Percentiles rank a stretch among this genome's conserved stretches.
These are phyloP conservation scores for Suhomyces coccinellae DNA, from an alignment of 1,139 yeast genomes.

Conservation along the genomic window DNA sequence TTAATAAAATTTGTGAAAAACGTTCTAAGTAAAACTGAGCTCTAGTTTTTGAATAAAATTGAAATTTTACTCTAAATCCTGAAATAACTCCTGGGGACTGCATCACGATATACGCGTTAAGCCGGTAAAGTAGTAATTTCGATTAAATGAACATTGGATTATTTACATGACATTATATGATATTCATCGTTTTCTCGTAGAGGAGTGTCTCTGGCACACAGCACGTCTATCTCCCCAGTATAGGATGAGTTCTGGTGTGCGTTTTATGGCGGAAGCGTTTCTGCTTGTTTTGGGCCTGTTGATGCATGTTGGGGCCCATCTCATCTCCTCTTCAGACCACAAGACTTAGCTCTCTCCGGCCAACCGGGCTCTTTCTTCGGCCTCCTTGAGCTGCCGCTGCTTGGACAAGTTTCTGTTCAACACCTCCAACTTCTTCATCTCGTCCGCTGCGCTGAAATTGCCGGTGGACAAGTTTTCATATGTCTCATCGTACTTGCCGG, in stretches of 20 bases:
- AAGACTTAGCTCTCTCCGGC: background rate
- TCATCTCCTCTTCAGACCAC: too few relatives aligned
- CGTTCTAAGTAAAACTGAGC: too few relatives aligned
- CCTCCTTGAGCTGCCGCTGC: constrained; percentile 25
- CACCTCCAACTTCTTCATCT: constrained; percentile 64
- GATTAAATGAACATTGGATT: background rate
- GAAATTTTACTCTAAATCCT: too few relatives aligned
- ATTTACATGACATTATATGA: background rate
- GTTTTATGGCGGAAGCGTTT: too few relatives aligned
- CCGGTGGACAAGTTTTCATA: constrained; percentile 78
- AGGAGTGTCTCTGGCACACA: background rate
- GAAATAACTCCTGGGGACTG: too few relatives aligned
- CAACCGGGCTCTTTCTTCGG: constrained; percentile 11
- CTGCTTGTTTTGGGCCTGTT: too few relatives aligned
- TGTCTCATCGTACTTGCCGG: constrained; percentile 89
- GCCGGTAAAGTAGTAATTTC: background rate
- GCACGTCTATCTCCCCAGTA: too few relatives aligned
- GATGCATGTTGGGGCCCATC: too few relatives aligned
- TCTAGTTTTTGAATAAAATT: too few relatives aligned
- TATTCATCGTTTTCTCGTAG: background rate
- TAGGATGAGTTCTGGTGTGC: too few relatives aligned
- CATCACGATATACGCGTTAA: too few relatives aligned
- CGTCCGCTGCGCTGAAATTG: constrained; percentile 77
- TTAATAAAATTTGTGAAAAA: too few relatives aligned
- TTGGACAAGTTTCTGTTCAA: constrained; percentile 49